phyloP scores from a whole-genome alignment of 2,329 filamentous ascomycete species.

The Dendrostoma leiphaemia region DNA sequence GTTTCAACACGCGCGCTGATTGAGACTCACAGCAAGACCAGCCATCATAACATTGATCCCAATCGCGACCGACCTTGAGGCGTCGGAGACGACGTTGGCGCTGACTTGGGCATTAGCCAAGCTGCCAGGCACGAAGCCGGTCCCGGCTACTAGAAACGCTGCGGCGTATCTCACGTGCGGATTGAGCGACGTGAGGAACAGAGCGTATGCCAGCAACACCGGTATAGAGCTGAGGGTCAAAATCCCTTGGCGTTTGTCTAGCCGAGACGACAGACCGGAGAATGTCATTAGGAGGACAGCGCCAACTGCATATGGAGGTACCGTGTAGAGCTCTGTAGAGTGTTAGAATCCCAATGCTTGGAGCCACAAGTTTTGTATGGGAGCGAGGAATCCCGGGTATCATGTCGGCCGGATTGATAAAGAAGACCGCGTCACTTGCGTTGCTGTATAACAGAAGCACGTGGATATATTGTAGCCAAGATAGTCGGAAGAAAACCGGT shows the following conservation, averaged over 20 bases:
- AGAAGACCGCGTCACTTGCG: too few species aligned
- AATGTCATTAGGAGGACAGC: slow-evolving; percentile 60
- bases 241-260: slow-evolving; percentile 58
- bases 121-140: slow-evolving; percentile 61
- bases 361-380: too few species aligned
- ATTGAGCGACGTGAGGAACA: slow-evolving; percentile 59
- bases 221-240: slow-evolving; percentile 57
- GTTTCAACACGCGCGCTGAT: not conserved
- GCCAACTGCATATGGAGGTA: slow-evolving; percentile 67
- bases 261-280: slow-evolving; percentile 57
- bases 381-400: too few species aligned
- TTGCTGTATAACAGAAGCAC: slow-evolving; percentile 53
- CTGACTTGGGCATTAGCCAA: slow-evolving; percentile 65
- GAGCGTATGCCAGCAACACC: slow-evolving; percentile 65
- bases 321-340: slow-evolving; percentile 68
- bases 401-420: too few species aligned
- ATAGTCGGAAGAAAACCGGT: slow-evolving; percentile 73
- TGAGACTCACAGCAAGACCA: not conserved
- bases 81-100: slow-evolving; percentile 69
- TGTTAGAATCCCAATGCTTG: too few species aligned
- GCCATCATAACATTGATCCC: slow-evolving; percentile 21
- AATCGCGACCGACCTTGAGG: slow-evolving; percentile 48
- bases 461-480: slow-evolving; percentile 65
- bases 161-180: slow-evolving; percentile 61
- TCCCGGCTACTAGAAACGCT: slow-evolving; percentile 63